Conservation (phyloP, 495 filamentous ascomycete genomes). For the Tricharina praecox region DNA sequence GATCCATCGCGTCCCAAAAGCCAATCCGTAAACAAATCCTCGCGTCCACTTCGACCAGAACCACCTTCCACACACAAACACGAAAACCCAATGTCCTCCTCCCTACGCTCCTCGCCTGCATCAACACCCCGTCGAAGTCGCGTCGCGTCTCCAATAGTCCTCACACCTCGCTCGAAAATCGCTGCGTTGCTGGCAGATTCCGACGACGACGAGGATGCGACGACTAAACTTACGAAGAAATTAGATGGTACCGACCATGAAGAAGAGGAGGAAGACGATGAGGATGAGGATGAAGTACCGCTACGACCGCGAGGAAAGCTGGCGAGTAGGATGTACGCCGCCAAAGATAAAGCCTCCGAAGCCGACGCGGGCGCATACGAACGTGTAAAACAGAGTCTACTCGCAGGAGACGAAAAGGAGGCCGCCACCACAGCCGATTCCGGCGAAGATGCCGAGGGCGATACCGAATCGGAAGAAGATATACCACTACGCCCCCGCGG, state of each 20-base stretch:
- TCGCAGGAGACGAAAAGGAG: slow-evolving; percentile 10
- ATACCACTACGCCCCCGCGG: no score
- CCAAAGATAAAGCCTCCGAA: slow-evolving; percentile 9
- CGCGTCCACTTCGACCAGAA: no score
- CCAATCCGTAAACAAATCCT: no score
- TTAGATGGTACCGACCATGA: slow-evolving; percentile 3
- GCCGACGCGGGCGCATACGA: slow-evolving; percentile 13
- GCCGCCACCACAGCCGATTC: neutral
- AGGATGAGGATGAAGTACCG: slow-evolving; percentile 30
- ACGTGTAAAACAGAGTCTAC: slow-evolving; percentile 24
- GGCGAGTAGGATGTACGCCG: slow-evolving; percentile 46
- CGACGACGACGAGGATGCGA: slow-evolving; percentile 33
- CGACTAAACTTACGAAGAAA: slow-evolving; percentile 3
- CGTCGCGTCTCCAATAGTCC: slow-evolving; percentile 22
- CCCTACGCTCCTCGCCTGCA: slow-evolving; percentile 11
- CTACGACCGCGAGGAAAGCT: slow-evolving; percentile 51
- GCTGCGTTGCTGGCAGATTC: slow-evolving; percentile 44
- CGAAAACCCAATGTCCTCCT: slow-evolving; percentile 17
- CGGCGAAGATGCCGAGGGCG: slow-evolving; percentile 9
- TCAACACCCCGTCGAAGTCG: slow-evolving; percentile 7
- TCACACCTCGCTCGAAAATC: slow-evolving; percentile 56
- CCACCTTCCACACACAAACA: no score
- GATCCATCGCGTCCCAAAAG: no score
- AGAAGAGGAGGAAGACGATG: slow-evolving; percentile 26
- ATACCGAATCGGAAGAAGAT: no score